These are phyloP conservation scores for Plasmodium falciparum DNA, from an alignment of 169 alveolate species.

Conservation along the genomic window DNA sequence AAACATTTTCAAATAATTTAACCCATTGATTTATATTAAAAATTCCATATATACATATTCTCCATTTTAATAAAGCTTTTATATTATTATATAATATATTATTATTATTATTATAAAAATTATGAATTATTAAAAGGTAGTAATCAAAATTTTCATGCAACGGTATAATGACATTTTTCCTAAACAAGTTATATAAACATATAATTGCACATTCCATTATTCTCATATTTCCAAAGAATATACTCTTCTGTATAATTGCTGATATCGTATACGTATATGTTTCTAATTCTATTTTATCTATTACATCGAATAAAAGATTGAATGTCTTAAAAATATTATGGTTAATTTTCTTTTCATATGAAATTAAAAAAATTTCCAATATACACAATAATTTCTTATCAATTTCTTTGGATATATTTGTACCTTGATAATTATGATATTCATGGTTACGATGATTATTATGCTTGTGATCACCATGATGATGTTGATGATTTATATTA, in stretches of 20 bases:
- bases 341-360: slow-evolving; percentile 61
- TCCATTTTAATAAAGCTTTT: slow-evolving; percentile 24
- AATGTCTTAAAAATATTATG: slow-evolving; percentile 20
- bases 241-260: slow-evolving; percentile 37
- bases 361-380: slow-evolving; percentile 51
- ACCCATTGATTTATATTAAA: slow-evolving; percentile 62
- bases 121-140: slow-evolving; percentile 38
- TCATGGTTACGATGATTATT: background rate
- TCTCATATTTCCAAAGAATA: slow-evolving; percentile 32
- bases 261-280: slow-evolving; percentile 35
- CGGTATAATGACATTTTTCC: slow-evolving; percentile 23
- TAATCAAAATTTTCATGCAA: slow-evolving; percentile 73
- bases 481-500: background rate
- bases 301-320: slow-evolving; percentile 29
- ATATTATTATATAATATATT: slow-evolving; percentile 14
- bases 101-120: slow-evolving; percentile 6
- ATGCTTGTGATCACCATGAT: background rate
- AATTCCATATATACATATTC: slow-evolving; percentile 27
- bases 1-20: slow-evolving; percentile 27
- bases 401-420: slow-evolving; percentile 5
- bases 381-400: slow-evolving; percentile 31
- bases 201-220: slow-evolving; percentile 14
- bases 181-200: slow-evolving; percentile 25
- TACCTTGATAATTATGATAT: background rate
- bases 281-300: slow-evolving; percentile 20